Evolutionary conservation across 2,329 filamentous ascomycete species (phyloP), one percentile per base, ranked within the genome.

Genomic region (Pyrenochaeta sp.): DNA sequence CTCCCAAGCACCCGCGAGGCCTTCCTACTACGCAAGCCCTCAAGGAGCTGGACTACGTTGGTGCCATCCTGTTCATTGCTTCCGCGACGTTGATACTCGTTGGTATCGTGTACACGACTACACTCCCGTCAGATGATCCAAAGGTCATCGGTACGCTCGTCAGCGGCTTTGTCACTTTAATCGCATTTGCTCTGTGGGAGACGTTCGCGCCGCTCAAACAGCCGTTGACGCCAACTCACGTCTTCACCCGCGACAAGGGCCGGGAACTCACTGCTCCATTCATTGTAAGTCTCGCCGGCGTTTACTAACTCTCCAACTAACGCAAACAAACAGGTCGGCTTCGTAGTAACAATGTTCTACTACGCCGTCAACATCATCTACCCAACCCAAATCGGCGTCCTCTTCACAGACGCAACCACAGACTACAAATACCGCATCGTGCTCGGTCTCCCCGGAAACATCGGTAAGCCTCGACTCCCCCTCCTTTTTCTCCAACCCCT

Each of bases 331-430:
- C n/a, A n/a, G n/a, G n/a, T 73, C 3, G 66, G 73, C 0, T 73
- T 71, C 28, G 72, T 80, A 30, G 69, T 79, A 14, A 79, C 74
- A 42, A 80, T 80, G 77, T 79, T 79, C 55, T 80, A 79, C 61
- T 80, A 79, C 56, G 71, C 71, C 22, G 72, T 69, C 28, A 76
- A 73, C 45, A 72, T 79, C 29, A 62, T 78, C 10, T 78, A 44
- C 22, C 76, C 77, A 0, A 74, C 73, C 11, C 77, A 77, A 74
- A 77, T 78, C 35, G 65, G 65, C n/a, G 64, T 70, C 1, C 74
- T 77, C 50, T 79, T 72, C 51, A 72, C 69, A 2, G 61, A 71
- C 35, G 66, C 62, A 8, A 68, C 59, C 3, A 62, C 61, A 0
- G 61, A 66, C 42, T 72, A 69, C 61, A 59, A 56, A 17, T 67